Base-by-base conservation (phyloP, 495 filamentous ascomycete genomes). In the Lophiostoma macrostomum region DNA sequence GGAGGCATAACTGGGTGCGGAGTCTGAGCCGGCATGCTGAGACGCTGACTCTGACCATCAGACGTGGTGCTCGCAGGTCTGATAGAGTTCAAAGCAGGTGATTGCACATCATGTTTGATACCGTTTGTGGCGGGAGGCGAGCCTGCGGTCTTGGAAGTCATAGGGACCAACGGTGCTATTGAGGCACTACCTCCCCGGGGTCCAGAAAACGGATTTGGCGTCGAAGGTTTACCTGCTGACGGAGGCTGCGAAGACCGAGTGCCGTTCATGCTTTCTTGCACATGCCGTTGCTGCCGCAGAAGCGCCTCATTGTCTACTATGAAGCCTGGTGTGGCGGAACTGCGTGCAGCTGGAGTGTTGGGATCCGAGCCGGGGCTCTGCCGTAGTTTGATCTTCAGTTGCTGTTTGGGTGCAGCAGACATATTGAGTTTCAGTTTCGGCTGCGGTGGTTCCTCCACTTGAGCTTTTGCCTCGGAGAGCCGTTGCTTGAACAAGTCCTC, bases 391-490 rank as follows among this genome's bases (percentile, higher is more conserved):
- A 67, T 37, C n/a, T 54, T 51, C n/a, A 66, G 40, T 38, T 68
- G 65, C 29, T 54, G 49, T 46, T 63, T 58, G 19, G 64, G 63
- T 19, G 49, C 46, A n/a, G 56, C 53, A 25, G 57, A 62, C 60
- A 90, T 72, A 67, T 88, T 89, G 28, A 93, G 73, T 60, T 87
- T 91, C 56, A 94, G 82, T 65, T 86, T 88, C 25, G 84, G 81
- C 55, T 85, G 83, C 25, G 78, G 67, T 5, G 85, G 79, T 60
- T 89, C 84, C 64, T 66, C 66, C 24, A 74, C 71, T 22, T 65
- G 63, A 22, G 58, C 53, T 65, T 86, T 91, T 1, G 87, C 90
- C 58, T 86, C 79, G 29, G 74, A 77, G 12, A 95, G 59, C 24
- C 82, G 75, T 25, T 76, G 71, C 22, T 79, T 69, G 58, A 95